Evolutionary conservation across 2,329 filamentous ascomycete species (phyloP), one percentile per base, ranked within the genome.

Genomic region (Xylariales sp.): DNA sequence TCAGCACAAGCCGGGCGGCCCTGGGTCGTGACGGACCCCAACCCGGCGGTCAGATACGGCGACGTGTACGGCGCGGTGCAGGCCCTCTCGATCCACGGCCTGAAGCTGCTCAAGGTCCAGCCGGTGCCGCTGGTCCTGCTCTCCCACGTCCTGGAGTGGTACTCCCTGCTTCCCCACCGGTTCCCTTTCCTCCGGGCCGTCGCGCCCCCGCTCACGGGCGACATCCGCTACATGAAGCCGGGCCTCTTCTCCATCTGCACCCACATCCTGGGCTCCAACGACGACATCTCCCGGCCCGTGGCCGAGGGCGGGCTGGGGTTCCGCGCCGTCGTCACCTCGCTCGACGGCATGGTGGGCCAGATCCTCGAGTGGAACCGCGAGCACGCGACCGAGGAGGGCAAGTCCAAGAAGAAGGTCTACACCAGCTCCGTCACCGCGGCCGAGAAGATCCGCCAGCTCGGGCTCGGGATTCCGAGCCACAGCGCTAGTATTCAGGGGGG

Each of bases 281-380:
- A 53, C 0, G 57, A 56, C 5, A 49, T 50, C 0, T 45, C 54
- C 13, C 55, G 49, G 41, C 48, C 61, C 1, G 53, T 65, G 1
- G 33, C 40, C 2, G 47, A 59, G 5, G 65, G 65, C 8, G 65
- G 64, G 1, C 45, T 69, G 13, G 65, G 62, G 1, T 68, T 66
- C 41, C 40, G 40, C 1, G 65, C 63, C 0, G 48, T 65, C 2
- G 7, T 64, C 8, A 64, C 57, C 1, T 68, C 63, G 10, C 49
- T 64, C 1, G 61, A 67, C 17, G 65, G 65, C 2, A 58, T 69
- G 52, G 47, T 51, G n/a, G 49, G 59, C 34, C 55, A 68, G 46
- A 45, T 69, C 1, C 43, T 67, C 1, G 63, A 66, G 27, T 68
- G 65, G 63, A 68, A 69, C 41, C 45, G 41, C 2, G 61, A 63